A percentile compares a stretch with the other conserved stretches of the same genome.
These are phyloP conservation scores for Tetracladium marchalianum DNA, from an alignment of 495 filamentous ascomycete species.

Conservation along the genomic window DNA sequence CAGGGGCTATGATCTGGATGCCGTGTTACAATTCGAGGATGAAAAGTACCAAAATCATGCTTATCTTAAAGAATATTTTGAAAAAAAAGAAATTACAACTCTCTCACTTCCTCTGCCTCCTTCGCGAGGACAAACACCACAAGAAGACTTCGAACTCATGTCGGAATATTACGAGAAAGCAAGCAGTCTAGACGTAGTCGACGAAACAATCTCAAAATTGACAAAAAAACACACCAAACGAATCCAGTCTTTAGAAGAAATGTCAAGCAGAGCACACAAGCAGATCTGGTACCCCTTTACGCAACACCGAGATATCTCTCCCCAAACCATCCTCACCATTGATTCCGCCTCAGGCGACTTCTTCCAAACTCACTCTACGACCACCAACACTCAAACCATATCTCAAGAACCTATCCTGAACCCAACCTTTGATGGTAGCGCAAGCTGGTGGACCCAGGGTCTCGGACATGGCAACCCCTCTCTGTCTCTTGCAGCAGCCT, in stretches of 20 bases:
- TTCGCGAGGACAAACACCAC: conserved; percentile 17
- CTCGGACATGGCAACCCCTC: conserved; percentile 63
- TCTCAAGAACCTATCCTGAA: conserved; percentile 29
- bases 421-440: conserved; percentile 66
- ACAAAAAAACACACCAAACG: conserved; percentile 36
- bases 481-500: conserved; percentile 59
- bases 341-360: conserved; percentile 68
- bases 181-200: conserved; percentile 30
- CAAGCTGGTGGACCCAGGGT: conserved; percentile 83
- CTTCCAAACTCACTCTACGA: conserved; percentile 49
- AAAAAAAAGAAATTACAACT: conserved; percentile 42
- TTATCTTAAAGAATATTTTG: conserved; percentile 56
- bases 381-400: background rate
- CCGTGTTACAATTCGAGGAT: conserved; percentile 53
- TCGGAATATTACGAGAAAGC: conserved; percentile 46
- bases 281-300: conserved; percentile 77
- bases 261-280: conserved; percentile 44
- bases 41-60: conserved; percentile 51
- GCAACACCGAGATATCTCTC: conserved; percentile 52
- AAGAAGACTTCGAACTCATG: conserved; percentile 44
- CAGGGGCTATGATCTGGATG: conserved; percentile 63
- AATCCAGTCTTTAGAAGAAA: conserved; percentile 43
- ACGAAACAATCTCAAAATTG: conserved; percentile 27
- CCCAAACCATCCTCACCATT: conserved; percentile 53
- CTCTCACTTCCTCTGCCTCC: conserved; percentile 46